Base-by-base conservation (phyloP, 164 flowering plant species). In the Aristolochia contorta region DNA sequence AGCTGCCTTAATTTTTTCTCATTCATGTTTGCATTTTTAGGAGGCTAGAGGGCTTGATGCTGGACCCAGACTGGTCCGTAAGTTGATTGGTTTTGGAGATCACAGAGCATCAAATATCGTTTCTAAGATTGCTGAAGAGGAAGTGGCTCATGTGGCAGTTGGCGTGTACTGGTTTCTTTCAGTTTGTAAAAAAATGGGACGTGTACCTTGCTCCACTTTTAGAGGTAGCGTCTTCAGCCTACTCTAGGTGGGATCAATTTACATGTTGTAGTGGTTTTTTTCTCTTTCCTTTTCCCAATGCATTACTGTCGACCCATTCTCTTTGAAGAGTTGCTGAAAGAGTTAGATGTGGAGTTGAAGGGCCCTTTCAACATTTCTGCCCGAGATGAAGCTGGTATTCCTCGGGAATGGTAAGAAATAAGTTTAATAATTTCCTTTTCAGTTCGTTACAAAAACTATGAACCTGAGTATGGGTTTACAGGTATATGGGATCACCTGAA, bases 1-100 rank as follows among this genome's bases (percentile, higher is more conserved):
- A 16, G 60, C 43, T 43, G 30, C 1, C 7, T 58, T 43, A 14
- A 30, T 37, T 47, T 54, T 46, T 46, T 47, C 2, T 12, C 54
- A 19, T 27, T 27, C 2, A 27, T 27, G 30, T 27, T 27, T 27
- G 2, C 5, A n/a, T 45, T 59, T 23, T 58, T 33, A 92, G 98
- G 98, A 92, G 74, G 98, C 98, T 51, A 83, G 98, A 77, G 98
- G 98, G 63, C 94, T 92, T 66, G 98, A 91, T 79, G 98, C 98
- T 57, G 98, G 98, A 56, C 98, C 96, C 19, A 79, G 98, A 21
- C 78, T 92, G 15, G 94, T 89, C 54, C 77, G 85, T 54, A 92
- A 82, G 52, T 65, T 89, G 70, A 65, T 87, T 50, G 98, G 98
- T n/a, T 89, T 82, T 75, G 96, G 98, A 63, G 98, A 92, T 73